Evolutionary conservation across 2,329 filamentous ascomycete species (phyloP).

Genomic region (Cladosporium sphaerospermum): DNA sequence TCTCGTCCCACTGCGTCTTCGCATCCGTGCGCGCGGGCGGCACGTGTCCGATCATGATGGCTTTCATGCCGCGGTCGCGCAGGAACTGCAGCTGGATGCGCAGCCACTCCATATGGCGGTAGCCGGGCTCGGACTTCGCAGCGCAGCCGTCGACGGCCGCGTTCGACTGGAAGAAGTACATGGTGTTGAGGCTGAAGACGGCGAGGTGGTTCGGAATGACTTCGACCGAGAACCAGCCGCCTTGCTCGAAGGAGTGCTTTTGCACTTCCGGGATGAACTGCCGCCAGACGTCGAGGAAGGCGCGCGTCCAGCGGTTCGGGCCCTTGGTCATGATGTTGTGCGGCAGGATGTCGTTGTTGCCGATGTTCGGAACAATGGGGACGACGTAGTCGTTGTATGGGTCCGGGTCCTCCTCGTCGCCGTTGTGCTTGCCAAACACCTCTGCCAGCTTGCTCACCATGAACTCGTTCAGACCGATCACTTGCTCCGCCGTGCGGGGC

Average conservation of each 20-base stretch:
- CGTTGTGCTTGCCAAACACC: slow-evolving; percentile 56
- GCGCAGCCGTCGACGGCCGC: slow-evolving; percentile 88
- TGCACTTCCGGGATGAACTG: slow-evolving; percentile 89
- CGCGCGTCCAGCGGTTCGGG: slow-evolving; percentile 78
- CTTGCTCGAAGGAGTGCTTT: slow-evolving; percentile 81
- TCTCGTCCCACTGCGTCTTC: slow-evolving; percentile 91
- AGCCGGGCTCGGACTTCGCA: slow-evolving; percentile 73
- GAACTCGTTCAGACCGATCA: slow-evolving; percentile 69
- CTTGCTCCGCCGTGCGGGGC: slow-evolving; percentile 68
- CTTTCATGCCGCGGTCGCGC: slow-evolving; percentile 81
- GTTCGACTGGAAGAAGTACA: slow-evolving; percentile 86
- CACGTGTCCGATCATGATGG: slow-evolving; percentile 88
- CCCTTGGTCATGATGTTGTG: slow-evolving; percentile 88
- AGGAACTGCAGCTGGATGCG: slow-evolving; percentile 79
- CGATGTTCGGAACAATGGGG: slow-evolving; percentile 82
- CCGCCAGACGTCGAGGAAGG: slow-evolving; percentile 72
- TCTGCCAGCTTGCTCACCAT: slow-evolving; percentile 71
- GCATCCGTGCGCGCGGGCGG: slow-evolving; percentile 78
- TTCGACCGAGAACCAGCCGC: slow-evolving; percentile 92
- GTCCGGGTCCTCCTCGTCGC: slow-evolving; percentile 40
- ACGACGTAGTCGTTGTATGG: slow-evolving; percentile 58
- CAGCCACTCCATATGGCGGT: slow-evolving; percentile 93
- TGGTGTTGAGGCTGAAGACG: slow-evolving; percentile 89
- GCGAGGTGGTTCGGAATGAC: slow-evolving; percentile 80
- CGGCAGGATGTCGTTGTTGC: slow-evolving; percentile 95